These are phyloP conservation scores for Orobanche coerulescens DNA, from an alignment of 257 asterid species.

Conservation along the genomic window DNA sequence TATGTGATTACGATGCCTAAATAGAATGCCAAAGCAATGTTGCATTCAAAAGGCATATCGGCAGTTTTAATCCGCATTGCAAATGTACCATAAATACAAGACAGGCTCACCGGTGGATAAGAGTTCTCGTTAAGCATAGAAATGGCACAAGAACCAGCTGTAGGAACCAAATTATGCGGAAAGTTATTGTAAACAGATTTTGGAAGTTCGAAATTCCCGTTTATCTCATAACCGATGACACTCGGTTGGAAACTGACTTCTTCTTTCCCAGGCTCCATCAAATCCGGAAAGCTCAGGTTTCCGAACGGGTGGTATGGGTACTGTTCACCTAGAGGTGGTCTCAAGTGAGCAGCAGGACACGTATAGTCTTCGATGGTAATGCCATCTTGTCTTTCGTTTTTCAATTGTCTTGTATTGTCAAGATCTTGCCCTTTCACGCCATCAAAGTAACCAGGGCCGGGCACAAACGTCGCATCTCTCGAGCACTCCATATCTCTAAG, in stretches of 20 bases:
- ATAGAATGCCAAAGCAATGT: not conserved
- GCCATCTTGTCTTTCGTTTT: conserved; percentile 40
- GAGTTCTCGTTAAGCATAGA: conserved; percentile 44
- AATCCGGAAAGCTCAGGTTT: conserved; percentile 38
- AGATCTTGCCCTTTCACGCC: conserved; percentile 37
- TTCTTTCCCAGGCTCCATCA: conserved; percentile 45
- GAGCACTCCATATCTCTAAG: conserved; percentile 48
- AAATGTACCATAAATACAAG: not conserved
- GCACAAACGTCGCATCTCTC: conserved; percentile 37
- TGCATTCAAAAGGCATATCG: not conserved
- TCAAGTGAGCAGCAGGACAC: conserved; percentile 37
- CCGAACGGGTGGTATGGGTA: conserved; percentile 34
- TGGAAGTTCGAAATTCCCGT: conserved; percentile 47
- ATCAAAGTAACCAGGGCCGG: conserved; percentile 39
- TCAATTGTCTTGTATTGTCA: conserved; percentile 35
- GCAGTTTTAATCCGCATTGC: not conserved
- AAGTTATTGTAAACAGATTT: conserved; percentile 40
- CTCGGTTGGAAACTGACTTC: conserved; percentile 35
- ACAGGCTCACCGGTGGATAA: conserved; percentile 45
- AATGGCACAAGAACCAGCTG: conserved; percentile 33
- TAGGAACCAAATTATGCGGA: conserved; percentile 37
- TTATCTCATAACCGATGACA: conserved; percentile 42
- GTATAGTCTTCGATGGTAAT: conserved; percentile 50
- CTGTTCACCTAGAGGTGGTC: conserved; percentile 46
- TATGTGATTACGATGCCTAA: not conserved